Percentiles rank a stretch among this genome's conserved stretches.
phyloP scores from a whole-genome alignment of 306 rosid species.

The Quillaja saponaria region DNA sequence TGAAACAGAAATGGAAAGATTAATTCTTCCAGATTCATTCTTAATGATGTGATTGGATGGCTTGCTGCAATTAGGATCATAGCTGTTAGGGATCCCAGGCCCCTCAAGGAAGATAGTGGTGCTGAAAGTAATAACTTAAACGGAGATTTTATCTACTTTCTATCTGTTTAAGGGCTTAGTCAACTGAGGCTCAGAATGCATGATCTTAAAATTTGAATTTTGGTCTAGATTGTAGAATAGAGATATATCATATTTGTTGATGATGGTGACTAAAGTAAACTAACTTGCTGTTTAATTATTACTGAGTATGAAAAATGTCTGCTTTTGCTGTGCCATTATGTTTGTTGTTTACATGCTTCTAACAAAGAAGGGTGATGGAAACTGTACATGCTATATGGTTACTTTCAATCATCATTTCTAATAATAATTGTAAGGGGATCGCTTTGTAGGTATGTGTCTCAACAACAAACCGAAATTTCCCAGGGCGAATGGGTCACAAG shows the following conservation, averaged over 20 bases:
- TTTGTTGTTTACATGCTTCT: slow-evolving; percentile 17
- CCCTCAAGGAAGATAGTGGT: too few species aligned
- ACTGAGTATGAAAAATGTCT: neutral
- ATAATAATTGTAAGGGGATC: slow-evolving; percentile 3
- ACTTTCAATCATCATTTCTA: too few species aligned
- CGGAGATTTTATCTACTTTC: neutral
- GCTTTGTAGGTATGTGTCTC: slow-evolving; percentile 77
- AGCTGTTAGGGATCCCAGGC: too few species aligned
- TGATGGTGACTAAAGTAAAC: slow-evolving; percentile 1
- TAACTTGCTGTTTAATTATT: neutral
- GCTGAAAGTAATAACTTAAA: neutral
- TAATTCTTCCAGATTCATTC: too few species aligned
- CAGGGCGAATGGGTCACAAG: slow-evolving; percentile 94
- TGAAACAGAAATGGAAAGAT: too few species aligned
- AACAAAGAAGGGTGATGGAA: slow-evolving; percentile 1
- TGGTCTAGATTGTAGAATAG: neutral
- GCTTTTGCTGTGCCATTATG: slow-evolving; percentile 9
- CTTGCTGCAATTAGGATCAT: too few species aligned
- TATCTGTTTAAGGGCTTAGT: too few species aligned
- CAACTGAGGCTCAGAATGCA: too few species aligned
- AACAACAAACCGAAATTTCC: slow-evolving; percentile 80
- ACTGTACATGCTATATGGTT: too few species aligned
- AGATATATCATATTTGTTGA: slow-evolving; percentile 5
- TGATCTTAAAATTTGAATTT: neutral
- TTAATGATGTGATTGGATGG: too few species aligned